A percentile compares a stretch with the other conserved stretches of the same genome.
Conservation (phyloP, 2,329 filamentous ascomycete genomes). For the Sphaerulina musiva region DNA sequence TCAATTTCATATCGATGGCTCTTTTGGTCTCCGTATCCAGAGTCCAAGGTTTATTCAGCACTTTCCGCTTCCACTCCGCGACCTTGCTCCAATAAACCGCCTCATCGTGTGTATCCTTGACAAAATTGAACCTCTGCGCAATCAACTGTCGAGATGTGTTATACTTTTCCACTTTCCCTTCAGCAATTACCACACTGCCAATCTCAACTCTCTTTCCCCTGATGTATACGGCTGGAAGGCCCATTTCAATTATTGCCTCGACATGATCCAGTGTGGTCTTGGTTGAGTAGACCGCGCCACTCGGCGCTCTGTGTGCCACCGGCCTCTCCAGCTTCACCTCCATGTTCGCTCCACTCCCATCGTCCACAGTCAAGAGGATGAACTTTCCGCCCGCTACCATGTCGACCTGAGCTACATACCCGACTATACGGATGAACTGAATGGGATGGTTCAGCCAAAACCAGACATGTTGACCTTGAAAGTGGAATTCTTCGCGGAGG, state of each 20-base stretch:
- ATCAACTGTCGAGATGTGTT: slow-evolving; percentile 48
- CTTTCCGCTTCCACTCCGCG: slow-evolving; percentile 43
- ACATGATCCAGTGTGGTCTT: slow-evolving; percentile 36
- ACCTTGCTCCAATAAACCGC: slow-evolving; percentile 48
- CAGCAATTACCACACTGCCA: slow-evolving; percentile 50
- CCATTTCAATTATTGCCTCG: slow-evolving; percentile 33
- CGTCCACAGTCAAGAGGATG: slow-evolving; percentile 52
- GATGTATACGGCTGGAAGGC: slow-evolving; percentile 42
- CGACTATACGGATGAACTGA: slow-evolving; percentile 43
- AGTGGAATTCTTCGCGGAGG: slow-evolving; percentile 44
- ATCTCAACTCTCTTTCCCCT: slow-evolving; percentile 35
- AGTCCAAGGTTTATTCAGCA: slow-evolving; percentile 50
- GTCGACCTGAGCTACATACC: slow-evolving; percentile 40
- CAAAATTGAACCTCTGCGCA: slow-evolving; percentile 46
- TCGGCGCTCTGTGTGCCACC: slow-evolving; percentile 2
- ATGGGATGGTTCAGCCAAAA: slow-evolving; percentile 51
- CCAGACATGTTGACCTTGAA: slow-evolving; percentile 51
- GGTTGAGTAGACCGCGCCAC: slow-evolving; percentile 1
- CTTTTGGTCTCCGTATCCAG: slow-evolving; percentile 42
- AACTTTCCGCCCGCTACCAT: slow-evolving; percentile 35
- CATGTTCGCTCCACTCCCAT: slow-evolving; percentile 54
- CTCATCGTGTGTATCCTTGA: slow-evolving; percentile 51
- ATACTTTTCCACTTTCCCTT: slow-evolving; percentile 51
- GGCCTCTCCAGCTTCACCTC: slow-evolving; percentile 48
- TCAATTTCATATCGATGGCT: slow-evolving; percentile 36